phyloP scores from a whole-genome alignment of 148 eudicot genomes.

The Mesembryanthemum crystallinum region DNA sequence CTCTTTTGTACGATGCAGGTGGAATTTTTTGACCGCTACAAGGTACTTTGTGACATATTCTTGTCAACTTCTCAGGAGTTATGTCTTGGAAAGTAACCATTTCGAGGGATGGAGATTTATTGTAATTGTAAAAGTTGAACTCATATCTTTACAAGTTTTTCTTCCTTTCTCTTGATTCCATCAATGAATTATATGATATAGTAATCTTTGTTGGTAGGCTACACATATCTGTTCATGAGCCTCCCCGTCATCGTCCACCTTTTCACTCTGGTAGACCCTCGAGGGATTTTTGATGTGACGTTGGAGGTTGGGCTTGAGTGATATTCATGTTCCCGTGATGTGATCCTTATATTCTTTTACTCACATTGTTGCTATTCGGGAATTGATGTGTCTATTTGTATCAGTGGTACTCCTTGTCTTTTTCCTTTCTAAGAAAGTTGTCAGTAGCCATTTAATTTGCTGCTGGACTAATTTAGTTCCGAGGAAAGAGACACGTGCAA shows the following conservation, averaged over 20 bases:
- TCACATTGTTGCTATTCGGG: background rate
- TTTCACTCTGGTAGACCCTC: background rate
- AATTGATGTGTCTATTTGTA: background rate
- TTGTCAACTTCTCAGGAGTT: background rate
- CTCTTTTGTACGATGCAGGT: slow-evolving; percentile 51
- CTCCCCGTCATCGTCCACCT: background rate
- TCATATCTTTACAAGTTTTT: background rate
- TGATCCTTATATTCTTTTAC: too few species aligned
- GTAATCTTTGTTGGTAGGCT: background rate
- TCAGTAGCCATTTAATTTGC: background rate
- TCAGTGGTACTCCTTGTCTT: background rate
- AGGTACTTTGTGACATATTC: slow-evolving; percentile 46
- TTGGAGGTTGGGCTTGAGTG: background rate
- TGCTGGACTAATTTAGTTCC: background rate
- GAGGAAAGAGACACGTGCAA: background rate
- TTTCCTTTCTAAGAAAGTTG: background rate
- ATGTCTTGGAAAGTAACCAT: background rate
- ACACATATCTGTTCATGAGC: background rate
- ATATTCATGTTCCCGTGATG: background rate
- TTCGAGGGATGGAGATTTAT: background rate
- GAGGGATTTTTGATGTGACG: background rate
- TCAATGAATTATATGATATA: background rate
- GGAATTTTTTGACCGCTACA: slow-evolving; percentile 89
- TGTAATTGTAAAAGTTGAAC: background rate
- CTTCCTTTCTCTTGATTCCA: background rate